Evolutionary conservation across 306 rosid species (phyloP), one percentile per base, ranked within the genome.

Genomic region (Myrica gale): DNA sequence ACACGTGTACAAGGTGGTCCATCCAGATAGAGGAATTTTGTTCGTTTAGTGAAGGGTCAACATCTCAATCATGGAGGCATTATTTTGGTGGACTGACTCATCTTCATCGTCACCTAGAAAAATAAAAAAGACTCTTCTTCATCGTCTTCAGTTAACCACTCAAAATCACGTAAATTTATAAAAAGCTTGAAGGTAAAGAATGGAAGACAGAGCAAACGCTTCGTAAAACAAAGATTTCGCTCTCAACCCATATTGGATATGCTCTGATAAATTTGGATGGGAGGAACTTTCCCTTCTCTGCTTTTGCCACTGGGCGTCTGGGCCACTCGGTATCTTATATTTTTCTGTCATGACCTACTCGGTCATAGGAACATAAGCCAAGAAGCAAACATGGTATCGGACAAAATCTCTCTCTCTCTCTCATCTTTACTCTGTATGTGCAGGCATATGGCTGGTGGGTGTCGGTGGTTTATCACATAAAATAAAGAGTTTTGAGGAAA

Each of bases 1-100:
- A 84, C 97, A 89, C 92, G 91, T 86, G 93, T 78, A 84, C 62
- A 53, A 11, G 78, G 88, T 89, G 94, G 96, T 86, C 92, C 96
- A 81, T 83, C 76, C 69, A 72, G 62, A 72, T 32, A 80, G 84
- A 81, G 88, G 93, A 87, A 79, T 82, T 90, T 88, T 86, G 88
- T 84, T 77, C 55, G 84, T 11, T 74, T 77, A 65, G 90, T 78
- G 81, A 74, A 84, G 96, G 3, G 92, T 91, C 96, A 74, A 85
- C 88, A 88, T 86, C 93, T 80, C 82, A 84, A 85, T 91, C 90
- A 90, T 88, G 78, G 87, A 87, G 71, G 52, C 87, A 88, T 90
- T 82, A 90, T 87, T 87, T 85, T 87, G 82, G 78, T 87, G 74
- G 82, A 85, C 73, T 62, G 82, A 79, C 77, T 56, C n/a, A n/a